phyloP scores from a whole-genome alignment of 1,284 basidiomycete genomes.

The Leccinum griseonigrum region DNA sequence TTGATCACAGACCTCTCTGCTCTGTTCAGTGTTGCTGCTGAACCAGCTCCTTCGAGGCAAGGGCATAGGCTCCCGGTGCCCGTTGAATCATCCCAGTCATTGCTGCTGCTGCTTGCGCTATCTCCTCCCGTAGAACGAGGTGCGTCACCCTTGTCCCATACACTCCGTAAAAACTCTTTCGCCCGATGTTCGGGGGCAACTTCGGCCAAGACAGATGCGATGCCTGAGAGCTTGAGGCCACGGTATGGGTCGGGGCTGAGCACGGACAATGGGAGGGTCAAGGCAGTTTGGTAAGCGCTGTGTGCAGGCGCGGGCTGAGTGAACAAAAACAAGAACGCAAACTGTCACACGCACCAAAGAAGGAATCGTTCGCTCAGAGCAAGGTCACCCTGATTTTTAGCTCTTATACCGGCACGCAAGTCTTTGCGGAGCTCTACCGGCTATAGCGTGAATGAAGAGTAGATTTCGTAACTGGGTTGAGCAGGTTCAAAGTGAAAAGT shows the following conservation, averaged over 20 bases:
- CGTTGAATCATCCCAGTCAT: constrained; percentile 40
- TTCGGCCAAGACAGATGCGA: constrained; percentile 63
- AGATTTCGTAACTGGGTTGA: constrained; percentile 57
- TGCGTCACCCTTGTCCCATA: constrained; percentile 33
- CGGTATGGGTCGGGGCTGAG: constrained; percentile 51
- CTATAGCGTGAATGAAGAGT: constrained; percentile 55
- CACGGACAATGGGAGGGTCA: constrained; percentile 44
- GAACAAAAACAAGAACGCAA: not conserved
- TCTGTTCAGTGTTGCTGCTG: constrained; percentile 6
- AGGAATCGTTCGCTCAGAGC: constrained; percentile 54
- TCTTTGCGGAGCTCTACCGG: constrained; percentile 61
- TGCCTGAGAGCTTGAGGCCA: constrained; percentile 62
- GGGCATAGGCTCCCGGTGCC: constrained; percentile 22
- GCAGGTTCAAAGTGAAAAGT: constrained; percentile 5
- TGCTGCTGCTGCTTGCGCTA: not conserved
- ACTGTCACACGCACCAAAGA: constrained; percentile 42
- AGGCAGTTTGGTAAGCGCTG: constrained; percentile 64
- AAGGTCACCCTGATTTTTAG: constrained; percentile 60
- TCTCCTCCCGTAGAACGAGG: constrained; percentile 1
- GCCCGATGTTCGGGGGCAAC: constrained; percentile 57
- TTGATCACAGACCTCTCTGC: constrained; percentile 46
- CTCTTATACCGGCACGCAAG: constrained; percentile 62
- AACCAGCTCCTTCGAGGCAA: constrained; percentile 29
- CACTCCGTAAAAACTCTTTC: constrained; percentile 49
- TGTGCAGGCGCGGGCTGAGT: constrained; percentile 4